These are phyloP conservation scores for Schizochytrium sp. DNA, from an alignment of 108 stramenopile genomes.

Conservation along the genomic window DNA sequence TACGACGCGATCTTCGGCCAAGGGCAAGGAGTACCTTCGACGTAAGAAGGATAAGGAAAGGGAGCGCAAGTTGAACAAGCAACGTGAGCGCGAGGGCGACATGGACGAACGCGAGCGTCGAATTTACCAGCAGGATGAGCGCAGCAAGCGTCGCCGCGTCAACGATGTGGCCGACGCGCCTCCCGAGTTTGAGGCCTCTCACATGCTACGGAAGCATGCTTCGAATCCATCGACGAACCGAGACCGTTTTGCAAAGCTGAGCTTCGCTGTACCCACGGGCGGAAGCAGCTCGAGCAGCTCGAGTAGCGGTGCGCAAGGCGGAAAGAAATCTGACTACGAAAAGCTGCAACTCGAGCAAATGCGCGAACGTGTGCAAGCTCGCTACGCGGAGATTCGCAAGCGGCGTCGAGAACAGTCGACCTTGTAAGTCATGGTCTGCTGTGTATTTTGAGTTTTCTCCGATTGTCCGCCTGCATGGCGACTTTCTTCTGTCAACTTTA, in stretches of 20 bases:
- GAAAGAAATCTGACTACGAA: slow-evolving; percentile 6
- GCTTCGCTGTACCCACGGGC: neutral
- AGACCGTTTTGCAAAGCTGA: neutral
- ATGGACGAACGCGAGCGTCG: neutral
- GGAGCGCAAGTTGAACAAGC: neutral
- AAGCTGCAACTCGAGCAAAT: neutral
- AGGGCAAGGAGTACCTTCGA: neutral
- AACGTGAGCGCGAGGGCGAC: neutral
- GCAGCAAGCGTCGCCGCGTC: neutral
- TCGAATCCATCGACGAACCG: neutral
- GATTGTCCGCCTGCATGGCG: no score
- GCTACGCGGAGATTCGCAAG: neutral
- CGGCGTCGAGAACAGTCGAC: neutral
- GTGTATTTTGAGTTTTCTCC: no score
- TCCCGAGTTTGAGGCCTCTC: neutral
- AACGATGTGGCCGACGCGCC: neutral
- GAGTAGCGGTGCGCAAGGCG: neutral
- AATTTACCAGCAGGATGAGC: neutral
- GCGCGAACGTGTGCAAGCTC: neutral
- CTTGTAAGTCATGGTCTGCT: neutral
- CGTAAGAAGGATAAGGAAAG: neutral
- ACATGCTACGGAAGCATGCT: neutral
- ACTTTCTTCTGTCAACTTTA: no score
- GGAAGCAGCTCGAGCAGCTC: neutral
- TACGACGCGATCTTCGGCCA: neutral